Percentiles rank a stretch among this genome's conserved stretches.
These are phyloP conservation scores for Phytopythium sindhum DNA, from an alignment of 352 stramenopile species.

Conservation along the genomic window DNA sequence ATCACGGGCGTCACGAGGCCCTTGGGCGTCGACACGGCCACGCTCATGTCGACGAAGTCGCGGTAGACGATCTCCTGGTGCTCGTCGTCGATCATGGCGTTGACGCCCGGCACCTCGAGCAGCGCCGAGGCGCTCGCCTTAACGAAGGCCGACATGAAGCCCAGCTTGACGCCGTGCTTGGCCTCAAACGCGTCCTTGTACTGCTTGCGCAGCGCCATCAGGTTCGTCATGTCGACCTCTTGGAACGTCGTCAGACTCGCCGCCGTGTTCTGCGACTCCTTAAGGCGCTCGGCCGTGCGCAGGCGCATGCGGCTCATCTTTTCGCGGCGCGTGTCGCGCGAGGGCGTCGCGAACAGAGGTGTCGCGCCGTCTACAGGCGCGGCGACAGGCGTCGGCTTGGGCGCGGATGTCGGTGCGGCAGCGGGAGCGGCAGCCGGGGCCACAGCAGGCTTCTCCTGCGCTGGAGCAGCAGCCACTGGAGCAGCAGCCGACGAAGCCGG, in stretches of 20 bases:
- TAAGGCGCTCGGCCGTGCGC: constrained; percentile 95
- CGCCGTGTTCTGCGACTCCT: constrained; percentile 98
- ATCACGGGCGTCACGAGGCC: constrained; percentile 98
- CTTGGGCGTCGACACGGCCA: constrained; percentile 96
- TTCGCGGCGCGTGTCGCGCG: constrained; percentile 73
- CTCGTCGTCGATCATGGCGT: constrained; percentile 98
- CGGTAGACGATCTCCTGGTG: constrained; percentile 99
- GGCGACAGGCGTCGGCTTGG: background rate
- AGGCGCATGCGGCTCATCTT: constrained; percentile 99
- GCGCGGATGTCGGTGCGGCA: constrained; percentile 13
- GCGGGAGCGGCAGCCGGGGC: constrained; percentile 14
- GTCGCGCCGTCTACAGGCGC: constrained; percentile 25
- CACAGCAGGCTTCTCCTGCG: constrained; percentile 15
- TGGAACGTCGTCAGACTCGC: constrained; percentile 99
- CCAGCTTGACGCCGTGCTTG: constrained; percentile 98
- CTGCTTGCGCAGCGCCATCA: constrained; percentile 93
- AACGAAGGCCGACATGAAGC: constrained; percentile 99
- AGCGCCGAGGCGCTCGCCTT: constrained; percentile 94
- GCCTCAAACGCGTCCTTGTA: constrained; percentile 97
- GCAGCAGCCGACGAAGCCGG: constrained; percentile 18
- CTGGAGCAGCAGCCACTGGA: constrained; percentile 16
- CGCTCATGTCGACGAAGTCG: constrained; percentile 98
- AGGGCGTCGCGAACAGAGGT: constrained; percentile 44
- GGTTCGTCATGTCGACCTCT: constrained; percentile 97
- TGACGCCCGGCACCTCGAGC: constrained; percentile 94